Evolutionary conservation across 2,329 filamentous ascomycete genomes (phyloP).

Genomic region (Paecilomyces variotii): DNA sequence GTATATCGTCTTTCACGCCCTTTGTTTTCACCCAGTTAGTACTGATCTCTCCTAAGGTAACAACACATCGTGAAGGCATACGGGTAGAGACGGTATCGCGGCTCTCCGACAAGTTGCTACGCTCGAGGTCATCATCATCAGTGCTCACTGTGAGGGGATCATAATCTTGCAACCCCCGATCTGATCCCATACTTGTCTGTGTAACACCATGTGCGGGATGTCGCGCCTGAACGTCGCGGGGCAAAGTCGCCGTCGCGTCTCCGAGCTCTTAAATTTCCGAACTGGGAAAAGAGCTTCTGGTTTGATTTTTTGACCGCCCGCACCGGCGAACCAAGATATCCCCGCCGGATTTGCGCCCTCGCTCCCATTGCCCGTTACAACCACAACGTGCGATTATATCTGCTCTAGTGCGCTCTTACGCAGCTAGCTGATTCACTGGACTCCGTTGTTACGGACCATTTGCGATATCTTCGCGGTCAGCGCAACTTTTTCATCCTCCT

Average conservation of each 20-base stretch:
- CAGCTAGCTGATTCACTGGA: neutral
- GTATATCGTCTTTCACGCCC: neutral
- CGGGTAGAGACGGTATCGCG: neutral
- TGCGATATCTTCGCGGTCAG: neutral
- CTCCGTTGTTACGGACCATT: neutral
- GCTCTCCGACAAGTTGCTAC: constrained; percentile 26
- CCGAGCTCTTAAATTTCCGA: constrained; percentile 7
- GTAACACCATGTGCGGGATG: neutral
- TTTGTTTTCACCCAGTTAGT: neutral
- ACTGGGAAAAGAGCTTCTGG: constrained; percentile 16
- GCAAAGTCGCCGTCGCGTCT: constrained; percentile 1
- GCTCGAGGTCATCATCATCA: constrained; percentile 37
- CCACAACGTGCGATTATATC: neutral
- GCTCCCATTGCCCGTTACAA: neutral
- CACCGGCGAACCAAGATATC: neutral
- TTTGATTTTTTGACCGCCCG: constrained; percentile 6
- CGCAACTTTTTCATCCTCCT: neutral
- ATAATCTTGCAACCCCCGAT: constrained; percentile 16
- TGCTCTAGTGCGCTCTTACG: neutral
- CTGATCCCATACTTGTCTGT: constrained; percentile 13
- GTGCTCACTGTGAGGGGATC: constrained; percentile 20
- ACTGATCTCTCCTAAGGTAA: neutral
- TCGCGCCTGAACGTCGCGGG: neutral
- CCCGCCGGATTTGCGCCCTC: neutral
- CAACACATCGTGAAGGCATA: neutral